Percentiles rank a stretch among this genome's conserved stretches.
phyloP scores from a whole-genome alignment of 768 basidiomycete genomes.

The Tricholoma flavovirens region DNA sequence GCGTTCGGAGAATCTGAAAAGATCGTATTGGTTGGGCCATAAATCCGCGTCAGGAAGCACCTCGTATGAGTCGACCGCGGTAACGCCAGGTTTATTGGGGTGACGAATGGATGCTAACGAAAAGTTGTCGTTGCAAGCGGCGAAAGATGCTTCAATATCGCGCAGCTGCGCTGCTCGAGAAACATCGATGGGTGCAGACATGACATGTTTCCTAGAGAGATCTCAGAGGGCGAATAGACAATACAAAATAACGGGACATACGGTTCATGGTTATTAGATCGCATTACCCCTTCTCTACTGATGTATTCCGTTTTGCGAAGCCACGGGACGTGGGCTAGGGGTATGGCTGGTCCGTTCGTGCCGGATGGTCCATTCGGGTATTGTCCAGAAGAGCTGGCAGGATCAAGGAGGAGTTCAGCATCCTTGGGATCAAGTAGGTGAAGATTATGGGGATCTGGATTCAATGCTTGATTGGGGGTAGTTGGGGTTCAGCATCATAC shows the following conservation, averaged over 20 bases:
- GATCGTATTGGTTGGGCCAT: conserved; percentile 86
- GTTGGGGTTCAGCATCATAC: neutral
- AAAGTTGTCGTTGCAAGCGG: conserved; percentile 53
- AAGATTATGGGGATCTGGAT: conserved; percentile 56
- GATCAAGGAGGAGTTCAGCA: conserved; percentile 68
- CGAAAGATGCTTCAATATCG: conserved; percentile 76
- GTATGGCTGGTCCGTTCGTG: conserved; percentile 36
- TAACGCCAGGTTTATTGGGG: conserved; percentile 72
- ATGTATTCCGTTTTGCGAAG: conserved; percentile 90
- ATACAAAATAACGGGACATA: conserved; percentile 26
- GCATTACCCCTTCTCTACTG: conserved; percentile 49
- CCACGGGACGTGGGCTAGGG: conserved; percentile 77
- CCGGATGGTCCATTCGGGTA: conserved; percentile 36
- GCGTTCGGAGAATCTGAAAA: conserved; percentile 81
- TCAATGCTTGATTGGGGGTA: conserved; percentile 33
- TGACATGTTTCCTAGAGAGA: conserved; percentile 40
- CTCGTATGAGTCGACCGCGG: conserved; percentile 76
- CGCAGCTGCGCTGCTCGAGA: conserved; percentile 70
- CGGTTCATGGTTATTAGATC: conserved; percentile 46
- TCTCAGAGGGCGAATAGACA: neutral
- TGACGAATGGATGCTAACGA: conserved; percentile 59
- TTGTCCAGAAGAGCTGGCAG: conserved; percentile 40
- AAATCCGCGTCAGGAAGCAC: conserved; percentile 80
- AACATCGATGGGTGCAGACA: conserved; percentile 54
- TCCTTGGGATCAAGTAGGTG: conserved; percentile 71